A percentile compares a stretch with the other conserved stretches of the same genome.
These are phyloP conservation scores for Podospora sp. DNA, from an alignment of 495 filamentous ascomycete species.

Conservation along the genomic window DNA sequence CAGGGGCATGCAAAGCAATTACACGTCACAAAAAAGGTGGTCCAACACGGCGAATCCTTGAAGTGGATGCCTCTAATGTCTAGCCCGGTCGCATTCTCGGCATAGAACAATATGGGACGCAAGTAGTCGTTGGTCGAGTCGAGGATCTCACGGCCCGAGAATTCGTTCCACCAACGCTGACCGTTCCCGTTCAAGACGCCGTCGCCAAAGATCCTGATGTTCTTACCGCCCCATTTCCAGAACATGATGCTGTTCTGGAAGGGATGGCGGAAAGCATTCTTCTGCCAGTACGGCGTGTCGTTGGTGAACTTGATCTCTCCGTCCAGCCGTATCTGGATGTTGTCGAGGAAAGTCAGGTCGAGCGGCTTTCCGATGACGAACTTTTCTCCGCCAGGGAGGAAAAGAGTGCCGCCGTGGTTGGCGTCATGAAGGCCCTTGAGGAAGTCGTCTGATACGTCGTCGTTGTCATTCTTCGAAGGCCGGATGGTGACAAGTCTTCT, in stretches of 20 bases:
- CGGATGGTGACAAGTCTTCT: conserved; percentile 49
- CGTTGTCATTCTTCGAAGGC: conserved; percentile 52
- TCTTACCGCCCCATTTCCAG: conserved; percentile 61
- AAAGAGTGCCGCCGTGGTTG: conserved; percentile 56
- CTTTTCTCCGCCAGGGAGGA: conserved; percentile 52
- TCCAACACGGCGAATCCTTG: conserved; percentile 63
- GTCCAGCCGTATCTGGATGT: conserved; percentile 60
- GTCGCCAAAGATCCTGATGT: conserved; percentile 58
- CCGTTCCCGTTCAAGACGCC: conserved; percentile 61
- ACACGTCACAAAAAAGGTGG: conserved; percentile 58
- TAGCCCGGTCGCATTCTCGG: conserved; percentile 58
- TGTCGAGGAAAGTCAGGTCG: conserved; percentile 57
- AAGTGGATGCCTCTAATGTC: conserved; percentile 58
- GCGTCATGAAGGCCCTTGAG: conserved; percentile 53
- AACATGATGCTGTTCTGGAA: conserved; percentile 65
- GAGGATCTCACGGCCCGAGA: conserved; percentile 40
- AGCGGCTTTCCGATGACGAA: conserved; percentile 61
- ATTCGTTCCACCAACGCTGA: conserved; percentile 43
- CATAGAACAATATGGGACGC: conserved; percentile 58
- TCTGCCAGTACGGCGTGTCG: conserved; percentile 61
- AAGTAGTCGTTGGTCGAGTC: conserved; percentile 55
- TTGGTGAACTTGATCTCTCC: conserved; percentile 63
- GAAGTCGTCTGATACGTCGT: conserved; percentile 59
- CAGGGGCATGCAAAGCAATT: conserved; percentile 1
- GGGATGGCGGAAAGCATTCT: conserved; percentile 56